Evolutionary conservation across 495 filamentous ascomycete species (phyloP).

Genomic region (Trichoderma erinaceum): DNA sequence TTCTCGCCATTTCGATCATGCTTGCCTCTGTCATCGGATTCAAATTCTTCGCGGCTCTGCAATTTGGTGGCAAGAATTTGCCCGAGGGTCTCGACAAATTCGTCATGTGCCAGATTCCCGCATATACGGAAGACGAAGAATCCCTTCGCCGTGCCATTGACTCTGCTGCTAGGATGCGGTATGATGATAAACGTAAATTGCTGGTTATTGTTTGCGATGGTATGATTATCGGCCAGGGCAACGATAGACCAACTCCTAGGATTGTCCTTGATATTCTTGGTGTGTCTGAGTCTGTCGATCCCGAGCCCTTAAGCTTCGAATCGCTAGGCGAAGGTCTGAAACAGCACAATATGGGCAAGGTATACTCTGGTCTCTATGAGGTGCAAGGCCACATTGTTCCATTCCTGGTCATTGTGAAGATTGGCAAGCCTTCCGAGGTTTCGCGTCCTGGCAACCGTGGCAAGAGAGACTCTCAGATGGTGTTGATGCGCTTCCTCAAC

Average conservation of each 20-base stretch:
- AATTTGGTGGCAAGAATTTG: slow-evolving; percentile 84
- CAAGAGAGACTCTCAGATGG: slow-evolving; percentile 98
- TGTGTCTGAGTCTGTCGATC: slow-evolving; percentile 86
- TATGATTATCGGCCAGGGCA: slow-evolving; percentile 99
- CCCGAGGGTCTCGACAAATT: slow-evolving; percentile 98
- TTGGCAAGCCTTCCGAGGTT: slow-evolving; percentile 95
- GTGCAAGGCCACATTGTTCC: slow-evolving; percentile 97
- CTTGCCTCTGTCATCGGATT: slow-evolving; percentile 77
- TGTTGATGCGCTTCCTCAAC: slow-evolving; percentile 97
- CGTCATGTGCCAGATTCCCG: slow-evolving; percentile 94
- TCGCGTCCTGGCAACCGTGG: slow-evolving; percentile 95
- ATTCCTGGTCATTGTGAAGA: slow-evolving; percentile 93
- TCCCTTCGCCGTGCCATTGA: slow-evolving; percentile 94
- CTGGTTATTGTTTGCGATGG: slow-evolving; percentile 92
- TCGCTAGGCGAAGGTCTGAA: slow-evolving; percentile 92
- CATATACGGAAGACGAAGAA: slow-evolving; percentile 97
- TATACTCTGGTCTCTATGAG: slow-evolving; percentile 97
- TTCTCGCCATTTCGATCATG: slow-evolving; percentile 82
- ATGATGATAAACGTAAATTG: slow-evolving; percentile 97
- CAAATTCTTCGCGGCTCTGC: slow-evolving; percentile 95
- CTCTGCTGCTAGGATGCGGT: slow-evolving; percentile 89
- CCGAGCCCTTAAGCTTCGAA: slow-evolving; percentile 96
- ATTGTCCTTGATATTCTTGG: slow-evolving; percentile 97
- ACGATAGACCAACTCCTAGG: slow-evolving; percentile 88
- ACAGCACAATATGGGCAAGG: slow-evolving; percentile 98